phyloP scores from a whole-genome alignment of 768 basidiomycete species.

The Lentinula raphanica region DNA sequence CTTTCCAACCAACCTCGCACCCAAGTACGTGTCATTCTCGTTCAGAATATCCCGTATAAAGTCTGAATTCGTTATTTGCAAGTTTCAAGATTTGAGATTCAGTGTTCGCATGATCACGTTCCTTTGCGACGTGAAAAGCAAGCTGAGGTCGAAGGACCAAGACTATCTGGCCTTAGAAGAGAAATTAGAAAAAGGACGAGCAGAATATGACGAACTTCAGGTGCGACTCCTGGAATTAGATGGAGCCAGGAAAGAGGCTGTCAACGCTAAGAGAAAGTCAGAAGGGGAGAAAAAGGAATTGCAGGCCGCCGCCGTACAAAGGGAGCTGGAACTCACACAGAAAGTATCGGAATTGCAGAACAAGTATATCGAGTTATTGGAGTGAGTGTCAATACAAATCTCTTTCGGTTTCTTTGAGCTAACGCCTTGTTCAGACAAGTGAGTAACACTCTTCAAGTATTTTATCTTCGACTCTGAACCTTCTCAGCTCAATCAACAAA shows the following conservation, averaged over 20 bases:
- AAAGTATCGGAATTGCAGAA: slow-evolving; percentile 6
- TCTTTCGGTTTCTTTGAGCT: neutral
- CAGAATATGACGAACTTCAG: slow-evolving; percentile 19
- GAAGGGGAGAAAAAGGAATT: neutral
- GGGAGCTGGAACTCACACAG: slow-evolving; percentile 6
- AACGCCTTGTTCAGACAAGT: neutral
- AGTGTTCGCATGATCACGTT: slow-evolving; percentile 46
- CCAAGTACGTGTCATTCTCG: slow-evolving; percentile 29
- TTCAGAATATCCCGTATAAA: neutral
- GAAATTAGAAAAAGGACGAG: neutral
- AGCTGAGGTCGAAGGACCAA: slow-evolving; percentile 28
- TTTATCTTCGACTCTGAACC: neutral
- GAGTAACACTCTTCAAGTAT: neutral
- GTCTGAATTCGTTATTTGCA: slow-evolving; percentile 6
- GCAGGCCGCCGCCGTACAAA: neutral
- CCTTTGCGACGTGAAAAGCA: slow-evolving; percentile 43
- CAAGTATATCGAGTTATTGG: slow-evolving; percentile 1
- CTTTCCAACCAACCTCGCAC: slow-evolving; percentile 40
- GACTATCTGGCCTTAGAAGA: slow-evolving; percentile 25
- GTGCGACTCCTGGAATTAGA: slow-evolving; percentile 27
- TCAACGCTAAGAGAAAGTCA: slow-evolving; percentile 34
- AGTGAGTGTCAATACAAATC: neutral
- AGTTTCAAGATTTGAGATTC: slow-evolving; percentile 51
- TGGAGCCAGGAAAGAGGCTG: slow-evolving; percentile 48
- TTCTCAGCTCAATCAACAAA: slow-evolving; percentile 2